A percentile compares a stretch with the other conserved stretches of the same genome.
These are phyloP conservation scores for Naganishia randhawae DNA, from an alignment of 768 basidiomycete species.

Conservation along the genomic window DNA sequence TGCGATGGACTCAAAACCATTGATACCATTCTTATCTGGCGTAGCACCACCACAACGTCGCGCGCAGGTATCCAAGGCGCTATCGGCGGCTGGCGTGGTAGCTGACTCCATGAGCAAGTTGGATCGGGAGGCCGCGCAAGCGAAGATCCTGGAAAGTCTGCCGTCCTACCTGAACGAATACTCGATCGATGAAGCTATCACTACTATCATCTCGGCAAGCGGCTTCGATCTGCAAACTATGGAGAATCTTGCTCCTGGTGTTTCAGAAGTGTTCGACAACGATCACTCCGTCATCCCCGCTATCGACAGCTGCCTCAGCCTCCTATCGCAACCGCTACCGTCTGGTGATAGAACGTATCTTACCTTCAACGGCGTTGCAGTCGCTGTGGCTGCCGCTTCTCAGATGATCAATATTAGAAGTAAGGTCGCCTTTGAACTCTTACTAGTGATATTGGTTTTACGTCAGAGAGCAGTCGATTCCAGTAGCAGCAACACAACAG, in stretches of 20 bases:
- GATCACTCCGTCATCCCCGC: neutral
- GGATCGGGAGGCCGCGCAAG: neutral
- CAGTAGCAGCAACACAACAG: no score
- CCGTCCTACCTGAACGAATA: neutral
- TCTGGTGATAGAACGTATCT: neutral
- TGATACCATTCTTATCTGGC: neutral
- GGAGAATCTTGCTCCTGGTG: neutral
- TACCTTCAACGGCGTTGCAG: neutral
- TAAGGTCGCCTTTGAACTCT: constrained; percentile 9
- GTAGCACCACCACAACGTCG: neutral
- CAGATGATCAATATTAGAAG: constrained; percentile 12
- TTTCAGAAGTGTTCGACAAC: neutral
- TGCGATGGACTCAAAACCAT: neutral
- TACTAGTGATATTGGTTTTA: constrained; percentile 5
- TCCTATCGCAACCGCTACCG: neutral
- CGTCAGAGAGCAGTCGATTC: neutral
- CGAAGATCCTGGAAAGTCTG: constrained; percentile 12
- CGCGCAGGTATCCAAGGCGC: neutral
- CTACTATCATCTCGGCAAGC: neutral
- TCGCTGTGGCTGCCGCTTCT: neutral
- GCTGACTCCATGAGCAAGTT: constrained; percentile 1
- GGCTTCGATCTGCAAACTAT: constrained; percentile 1
- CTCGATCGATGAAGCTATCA: constrained; percentile 19
- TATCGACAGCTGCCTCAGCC: neutral
- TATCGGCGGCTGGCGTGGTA: constrained; percentile 7